Evolutionary conservation across 2,329 filamentous ascomycete species (phyloP).

Genomic region (Pyricularia sp.): DNA sequence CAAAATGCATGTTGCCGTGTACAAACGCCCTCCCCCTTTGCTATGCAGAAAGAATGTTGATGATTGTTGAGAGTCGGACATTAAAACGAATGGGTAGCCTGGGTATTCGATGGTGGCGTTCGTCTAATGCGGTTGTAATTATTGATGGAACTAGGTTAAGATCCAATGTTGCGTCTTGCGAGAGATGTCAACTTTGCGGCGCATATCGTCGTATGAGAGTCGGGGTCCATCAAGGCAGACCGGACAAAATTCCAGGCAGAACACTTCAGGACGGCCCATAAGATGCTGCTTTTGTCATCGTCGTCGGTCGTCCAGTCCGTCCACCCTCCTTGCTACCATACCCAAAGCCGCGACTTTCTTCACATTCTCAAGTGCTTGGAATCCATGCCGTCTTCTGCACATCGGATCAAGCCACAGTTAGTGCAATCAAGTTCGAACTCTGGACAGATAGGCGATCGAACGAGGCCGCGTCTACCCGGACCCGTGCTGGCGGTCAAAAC

Average conservation of each 20-base stretch:
- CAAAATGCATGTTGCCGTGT: not conserved
- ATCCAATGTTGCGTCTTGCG: not conserved
- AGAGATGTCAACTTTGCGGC: not conserved
- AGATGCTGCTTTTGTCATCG: not conserved
- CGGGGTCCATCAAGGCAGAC: not conserved
- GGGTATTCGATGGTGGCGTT: not conserved
- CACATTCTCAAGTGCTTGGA: not conserved
- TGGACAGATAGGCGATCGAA: not conserved
- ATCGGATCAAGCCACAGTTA: conserved; percentile 7
- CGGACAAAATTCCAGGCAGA: not conserved
- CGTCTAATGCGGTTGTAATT: not conserved
- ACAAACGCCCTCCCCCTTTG: not conserved
- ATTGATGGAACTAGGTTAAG: not conserved
- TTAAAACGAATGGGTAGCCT: not conserved
- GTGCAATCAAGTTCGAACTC: not conserved
- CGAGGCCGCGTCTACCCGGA: not conserved
- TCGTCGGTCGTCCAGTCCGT: not conserved
- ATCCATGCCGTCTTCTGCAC: not conserved
- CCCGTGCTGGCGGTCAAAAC: not conserved
- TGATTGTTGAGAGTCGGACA: not conserved
- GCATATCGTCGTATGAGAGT: not conserved
- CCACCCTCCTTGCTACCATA: not conserved
- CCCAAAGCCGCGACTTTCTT: not conserved
- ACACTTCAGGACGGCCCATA: not conserved
- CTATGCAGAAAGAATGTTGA: conserved; percentile 8